A percentile compares a stretch with the other conserved stretches of the same genome.
Conservation (phyloP, 2,329 filamentous ascomycete genomes). For the Diaporthe sp. region DNA sequence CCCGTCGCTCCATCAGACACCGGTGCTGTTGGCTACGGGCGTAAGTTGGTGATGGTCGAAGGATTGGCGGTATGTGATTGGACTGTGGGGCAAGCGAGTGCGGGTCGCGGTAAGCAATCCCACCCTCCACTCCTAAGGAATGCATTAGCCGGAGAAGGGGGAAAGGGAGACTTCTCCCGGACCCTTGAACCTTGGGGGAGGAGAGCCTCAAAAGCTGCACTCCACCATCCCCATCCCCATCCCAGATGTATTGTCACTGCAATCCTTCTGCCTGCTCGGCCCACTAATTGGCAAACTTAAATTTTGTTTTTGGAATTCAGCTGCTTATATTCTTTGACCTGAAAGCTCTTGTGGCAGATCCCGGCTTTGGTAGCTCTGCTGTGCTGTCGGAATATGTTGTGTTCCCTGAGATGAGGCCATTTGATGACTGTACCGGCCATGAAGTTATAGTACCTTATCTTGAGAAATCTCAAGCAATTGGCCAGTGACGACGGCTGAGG, state of each 20-base stretch:
- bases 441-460: too few relatives aligned
- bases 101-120: constrained; percentile 8
- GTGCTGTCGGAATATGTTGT: too few relatives aligned
- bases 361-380: too few relatives aligned
- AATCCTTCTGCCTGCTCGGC: not conserved
- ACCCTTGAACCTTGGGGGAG: constrained; percentile 1
- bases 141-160: constrained; percentile 7
- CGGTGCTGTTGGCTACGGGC: not conserved
- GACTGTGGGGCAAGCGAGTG: constrained; percentile 10
- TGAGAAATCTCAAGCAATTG: too few relatives aligned
- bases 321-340: not conserved
- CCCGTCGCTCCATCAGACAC: not conserved
- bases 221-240: not conserved
- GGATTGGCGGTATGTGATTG: constrained; percentile 26
- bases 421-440: too few relatives aligned
- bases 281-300: not conserved
- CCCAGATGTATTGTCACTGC: not conserved
- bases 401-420: too few relatives aligned
- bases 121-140: not conserved
- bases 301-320: not conserved
- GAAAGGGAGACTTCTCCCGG: not conserved
- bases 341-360: not conserved
- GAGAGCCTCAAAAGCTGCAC: constrained; percentile 1
- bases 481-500: too few relatives aligned
- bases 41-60: constrained; percentile 19